phyloP scores from a whole-genome alignment of 495 filamentous ascomycete genomes.

The Podospora bellae-mahoneyi region DNA sequence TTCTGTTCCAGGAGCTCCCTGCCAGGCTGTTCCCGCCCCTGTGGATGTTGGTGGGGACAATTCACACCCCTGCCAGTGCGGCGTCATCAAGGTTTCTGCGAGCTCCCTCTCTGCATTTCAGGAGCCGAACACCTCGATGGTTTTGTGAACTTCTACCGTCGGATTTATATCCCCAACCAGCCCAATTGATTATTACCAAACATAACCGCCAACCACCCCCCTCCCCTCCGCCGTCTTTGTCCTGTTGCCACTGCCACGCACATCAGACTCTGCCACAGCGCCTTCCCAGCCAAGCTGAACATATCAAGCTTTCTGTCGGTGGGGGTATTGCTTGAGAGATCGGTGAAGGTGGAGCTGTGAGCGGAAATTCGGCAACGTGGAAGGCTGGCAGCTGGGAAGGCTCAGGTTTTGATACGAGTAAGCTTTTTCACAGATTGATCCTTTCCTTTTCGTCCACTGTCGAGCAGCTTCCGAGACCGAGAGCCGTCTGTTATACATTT shows the following conservation, averaged over 20 bases:
- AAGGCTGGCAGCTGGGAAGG: constrained; percentile 2
- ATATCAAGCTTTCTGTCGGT: constrained; percentile 1
- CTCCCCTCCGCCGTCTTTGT: not conserved
- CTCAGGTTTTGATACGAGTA: constrained; percentile 1
- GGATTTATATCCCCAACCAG: not conserved
- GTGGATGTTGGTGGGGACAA: not conserved
- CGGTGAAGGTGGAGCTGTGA: constrained; percentile 8
- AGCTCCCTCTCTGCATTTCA: constrained; percentile 2
- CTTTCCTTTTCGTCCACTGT: constrained; percentile 1
- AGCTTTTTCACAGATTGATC: constrained; percentile 1
- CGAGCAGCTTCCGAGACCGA: constrained; percentile 11
- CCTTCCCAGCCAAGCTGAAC: not conserved
- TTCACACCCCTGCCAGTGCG: constrained; percentile 14
- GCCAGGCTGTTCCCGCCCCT: constrained; percentile 3
- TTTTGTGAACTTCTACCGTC: not conserved
- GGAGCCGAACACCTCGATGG: constrained; percentile 13
- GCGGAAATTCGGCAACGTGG: constrained; percentile 7
- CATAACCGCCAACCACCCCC: not conserved
- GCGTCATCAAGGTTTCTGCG: constrained; percentile 17
- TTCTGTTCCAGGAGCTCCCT: constrained; percentile 4
- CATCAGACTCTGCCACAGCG: not conserved
- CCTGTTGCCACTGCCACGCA: not conserved
- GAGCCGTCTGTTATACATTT: not conserved
- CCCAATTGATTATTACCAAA: not conserved
- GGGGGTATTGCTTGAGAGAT: constrained; percentile 5